phyloP scores from a whole-genome alignment of 2,329 filamentous ascomycete species.

The Didymella sp. region DNA sequence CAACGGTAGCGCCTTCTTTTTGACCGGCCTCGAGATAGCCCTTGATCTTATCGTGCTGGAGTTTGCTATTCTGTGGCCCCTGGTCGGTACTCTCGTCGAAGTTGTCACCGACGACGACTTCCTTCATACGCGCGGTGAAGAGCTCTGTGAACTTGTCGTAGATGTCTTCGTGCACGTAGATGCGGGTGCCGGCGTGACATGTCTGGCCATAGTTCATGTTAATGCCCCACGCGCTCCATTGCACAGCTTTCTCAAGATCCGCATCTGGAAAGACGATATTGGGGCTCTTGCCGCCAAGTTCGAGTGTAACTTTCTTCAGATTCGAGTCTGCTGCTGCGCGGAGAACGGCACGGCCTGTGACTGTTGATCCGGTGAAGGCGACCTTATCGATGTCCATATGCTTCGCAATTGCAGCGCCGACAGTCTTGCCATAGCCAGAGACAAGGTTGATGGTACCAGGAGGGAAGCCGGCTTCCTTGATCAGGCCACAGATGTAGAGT shows the following conservation, averaged over 20 bases:
- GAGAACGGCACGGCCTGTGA: slow-evolving; percentile 32
- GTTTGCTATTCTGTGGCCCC: slow-evolving; percentile 47
- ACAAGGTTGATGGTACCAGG: slow-evolving; percentile 67
- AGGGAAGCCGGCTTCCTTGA: slow-evolving; percentile 57
- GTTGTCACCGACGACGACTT: slow-evolving; percentile 43
- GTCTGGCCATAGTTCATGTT: slow-evolving; percentile 50
- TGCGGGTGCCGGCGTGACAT: slow-evolving; percentile 48
- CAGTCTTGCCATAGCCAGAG: slow-evolving; percentile 62
- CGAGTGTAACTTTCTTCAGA: slow-evolving; percentile 54
- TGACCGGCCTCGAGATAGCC: slow-evolving; percentile 21
- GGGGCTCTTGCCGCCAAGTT: slow-evolving; percentile 55
- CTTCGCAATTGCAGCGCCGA: slow-evolving; percentile 47
- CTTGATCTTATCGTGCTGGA: slow-evolving; percentile 15
- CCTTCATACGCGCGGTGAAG: slow-evolving; percentile 45
- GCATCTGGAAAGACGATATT: slow-evolving; percentile 55
- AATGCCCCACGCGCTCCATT: slow-evolving; percentile 46
- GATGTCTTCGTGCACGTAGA: slow-evolving; percentile 51
- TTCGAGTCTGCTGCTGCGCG: slow-evolving; percentile 37
- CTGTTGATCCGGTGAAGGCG: slow-evolving; percentile 52
- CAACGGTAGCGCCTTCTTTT: slow-evolving; percentile 43
- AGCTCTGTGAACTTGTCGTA: slow-evolving; percentile 48
- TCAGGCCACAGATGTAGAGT: slow-evolving; percentile 31
- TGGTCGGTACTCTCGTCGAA: slow-evolving; percentile 39
- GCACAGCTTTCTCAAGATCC: slow-evolving; percentile 53
- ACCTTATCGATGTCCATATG: slow-evolving; percentile 53